These are phyloP conservation scores for Nemania sp. DNA, from an alignment of 2,329 filamentous ascomycete species.

Conservation along the genomic window DNA sequence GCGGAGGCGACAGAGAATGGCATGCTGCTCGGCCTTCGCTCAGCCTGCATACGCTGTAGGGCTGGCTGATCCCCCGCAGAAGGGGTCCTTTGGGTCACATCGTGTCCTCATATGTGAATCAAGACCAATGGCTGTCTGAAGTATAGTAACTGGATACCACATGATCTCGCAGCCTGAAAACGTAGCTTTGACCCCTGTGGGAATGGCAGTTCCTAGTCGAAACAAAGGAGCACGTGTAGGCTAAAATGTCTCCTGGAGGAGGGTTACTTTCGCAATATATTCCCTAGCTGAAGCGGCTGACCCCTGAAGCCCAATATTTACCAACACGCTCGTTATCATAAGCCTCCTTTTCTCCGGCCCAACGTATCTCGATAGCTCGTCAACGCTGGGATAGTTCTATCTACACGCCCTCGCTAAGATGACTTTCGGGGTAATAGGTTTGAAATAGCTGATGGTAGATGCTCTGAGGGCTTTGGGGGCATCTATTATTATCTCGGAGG, in stretches of 20 bases:
- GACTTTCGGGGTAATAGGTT: not conserved
- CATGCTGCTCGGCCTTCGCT: constrained; percentile 4
- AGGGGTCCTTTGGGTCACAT: constrained; percentile 21
- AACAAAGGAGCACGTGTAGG: not conserved
- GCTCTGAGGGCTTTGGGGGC: not conserved
- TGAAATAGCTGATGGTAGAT: constrained; percentile 10
- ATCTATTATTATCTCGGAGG: constrained; percentile 16
- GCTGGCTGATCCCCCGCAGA: constrained; percentile 14
- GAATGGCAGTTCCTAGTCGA: not conserved
- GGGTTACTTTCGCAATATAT: constrained; percentile 17
- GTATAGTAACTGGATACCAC: constrained; percentile 7
- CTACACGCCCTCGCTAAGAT: constrained; percentile 14
- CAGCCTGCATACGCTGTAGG: constrained; percentile 8
- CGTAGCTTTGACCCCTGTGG: constrained; percentile 8
- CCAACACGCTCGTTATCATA: constrained; percentile 3
- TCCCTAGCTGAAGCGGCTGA: constrained; percentile 10
- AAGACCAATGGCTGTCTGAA: constrained; percentile 12
- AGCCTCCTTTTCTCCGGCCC: constrained; percentile 9
- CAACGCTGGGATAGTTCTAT: constrained; percentile 17
- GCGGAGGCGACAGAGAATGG: constrained; percentile 2
- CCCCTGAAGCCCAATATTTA: constrained; percentile 8
- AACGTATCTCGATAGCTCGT: not conserved
- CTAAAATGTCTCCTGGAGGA: constrained; percentile 6
- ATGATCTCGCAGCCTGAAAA: constrained; percentile 13
- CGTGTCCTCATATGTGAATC: constrained; percentile 7